Evolutionary conservation across 345 rosid genomes (phyloP).

Genomic region (Erucastrum elatum): DNA sequence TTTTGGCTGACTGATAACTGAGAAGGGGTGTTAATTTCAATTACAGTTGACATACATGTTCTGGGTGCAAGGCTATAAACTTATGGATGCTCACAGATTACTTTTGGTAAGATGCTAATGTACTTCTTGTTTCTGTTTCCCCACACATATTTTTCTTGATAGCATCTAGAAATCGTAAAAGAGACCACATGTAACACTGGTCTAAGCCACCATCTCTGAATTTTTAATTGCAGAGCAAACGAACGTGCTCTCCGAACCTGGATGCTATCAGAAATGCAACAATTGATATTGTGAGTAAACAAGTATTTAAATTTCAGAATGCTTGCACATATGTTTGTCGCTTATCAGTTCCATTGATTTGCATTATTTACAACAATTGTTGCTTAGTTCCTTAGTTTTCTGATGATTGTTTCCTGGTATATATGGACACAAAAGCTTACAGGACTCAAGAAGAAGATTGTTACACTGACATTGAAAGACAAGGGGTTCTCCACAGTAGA

Average conservation of each 20-base stretch:
- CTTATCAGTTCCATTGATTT: constrained; percentile 5
- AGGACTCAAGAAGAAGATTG: constrained; percentile 65
- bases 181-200: neutral
- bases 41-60: constrained; percentile 91
- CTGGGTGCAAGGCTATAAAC: constrained; percentile 93
- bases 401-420: constrained; percentile 23
- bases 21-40: constrained; percentile 14
- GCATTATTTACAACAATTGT: neutral
- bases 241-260: constrained; percentile 79
- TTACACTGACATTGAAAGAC: constrained; percentile 61
- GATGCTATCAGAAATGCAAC: constrained; percentile 91
- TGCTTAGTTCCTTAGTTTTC: constrained; percentile 10
- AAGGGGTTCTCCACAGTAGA: constrained; percentile 62
- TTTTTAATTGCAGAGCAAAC: constrained; percentile 61
- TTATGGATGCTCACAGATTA: constrained; percentile 64
- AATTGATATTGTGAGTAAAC: constrained; percentile 79
- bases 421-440: constrained; percentile 59
- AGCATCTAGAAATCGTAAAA: neutral
- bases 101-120: constrained; percentile 62
- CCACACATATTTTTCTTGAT: neutral
- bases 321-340: neutral
- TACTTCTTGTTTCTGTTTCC: constrained; percentile 11
- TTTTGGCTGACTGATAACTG: constrained; percentile 2
- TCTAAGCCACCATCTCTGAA: constrained; percentile 22
- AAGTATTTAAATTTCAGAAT: neutral